These are phyloP conservation scores for Tillandsia fasciculata DNA, from an alignment of 176 grass and related monocot genomes.

Conservation along the genomic window DNA sequence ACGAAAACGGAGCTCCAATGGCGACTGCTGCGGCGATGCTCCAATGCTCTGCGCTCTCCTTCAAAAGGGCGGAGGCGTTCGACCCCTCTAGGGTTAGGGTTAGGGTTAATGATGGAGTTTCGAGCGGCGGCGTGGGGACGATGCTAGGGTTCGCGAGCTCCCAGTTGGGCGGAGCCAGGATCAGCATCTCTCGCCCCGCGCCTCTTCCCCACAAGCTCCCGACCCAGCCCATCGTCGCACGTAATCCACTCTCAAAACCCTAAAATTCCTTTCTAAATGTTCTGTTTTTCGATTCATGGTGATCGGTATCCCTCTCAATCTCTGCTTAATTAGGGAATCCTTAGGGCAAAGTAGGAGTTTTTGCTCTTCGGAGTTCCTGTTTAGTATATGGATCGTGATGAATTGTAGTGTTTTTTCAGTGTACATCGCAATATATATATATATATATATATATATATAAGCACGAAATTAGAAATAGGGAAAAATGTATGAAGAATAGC, in stretches of 20 bases:
- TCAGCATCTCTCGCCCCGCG: background rate
- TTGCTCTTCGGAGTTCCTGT: too few relatives aligned
- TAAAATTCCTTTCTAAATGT: background rate
- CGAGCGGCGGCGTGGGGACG: background rate
- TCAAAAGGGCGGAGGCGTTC: background rate
- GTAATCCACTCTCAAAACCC: background rate
- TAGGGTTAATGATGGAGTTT: background rate
- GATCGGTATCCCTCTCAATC: too few relatives aligned
- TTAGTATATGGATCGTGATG: too few relatives aligned
- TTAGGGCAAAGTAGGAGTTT: too few relatives aligned
- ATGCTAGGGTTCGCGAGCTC: slow-evolving; percentile 4
- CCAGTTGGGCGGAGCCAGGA: background rate
- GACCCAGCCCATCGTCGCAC: background rate
- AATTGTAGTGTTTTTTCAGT: too few relatives aligned
- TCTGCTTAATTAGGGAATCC: too few relatives aligned
- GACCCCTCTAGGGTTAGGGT: background rate
- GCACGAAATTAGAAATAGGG: too few relatives aligned
- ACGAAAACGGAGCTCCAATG: background rate
- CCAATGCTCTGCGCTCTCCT: background rate
- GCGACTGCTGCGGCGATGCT: background rate
- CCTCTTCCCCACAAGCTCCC: background rate
- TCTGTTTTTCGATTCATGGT: too few relatives aligned
- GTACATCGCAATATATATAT: too few relatives aligned
- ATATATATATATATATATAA: too few relatives aligned
- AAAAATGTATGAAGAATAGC: too few relatives aligned